These are phyloP conservation scores for Daldinia bambusicola DNA, from an alignment of 495 filamentous ascomycete genomes.

Conservation along the genomic window DNA sequence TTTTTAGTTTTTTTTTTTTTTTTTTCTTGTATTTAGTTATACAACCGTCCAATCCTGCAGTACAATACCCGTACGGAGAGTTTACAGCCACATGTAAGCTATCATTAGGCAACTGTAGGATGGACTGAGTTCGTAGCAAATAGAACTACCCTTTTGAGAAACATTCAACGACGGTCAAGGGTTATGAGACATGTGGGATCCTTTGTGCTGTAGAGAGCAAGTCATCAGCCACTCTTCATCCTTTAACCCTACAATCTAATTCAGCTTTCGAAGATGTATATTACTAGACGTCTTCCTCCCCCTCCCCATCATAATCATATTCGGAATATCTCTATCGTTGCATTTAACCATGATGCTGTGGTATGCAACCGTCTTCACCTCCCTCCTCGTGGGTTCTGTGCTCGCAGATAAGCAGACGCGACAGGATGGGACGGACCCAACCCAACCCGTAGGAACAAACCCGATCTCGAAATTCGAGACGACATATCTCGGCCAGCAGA, in stretches of 20 bases:
- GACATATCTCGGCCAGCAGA: constrained; percentile 50
- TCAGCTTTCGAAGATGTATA: neutral
- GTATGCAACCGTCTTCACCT: neutral
- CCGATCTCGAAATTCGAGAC: constrained; percentile 40
- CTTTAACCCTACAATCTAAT: neutral
- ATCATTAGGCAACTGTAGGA: neutral
- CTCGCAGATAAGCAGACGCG: neutral
- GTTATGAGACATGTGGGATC: constrained; percentile 6
- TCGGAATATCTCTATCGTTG: neutral
- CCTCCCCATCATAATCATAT: neutral
- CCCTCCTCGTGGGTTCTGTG: neutral
- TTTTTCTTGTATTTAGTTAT: too few species aligned
- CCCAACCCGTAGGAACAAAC: constrained; percentile 48
- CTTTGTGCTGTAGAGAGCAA: neutral
- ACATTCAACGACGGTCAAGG: neutral
- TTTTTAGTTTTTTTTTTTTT: too few species aligned
- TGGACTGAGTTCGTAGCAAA: neutral
- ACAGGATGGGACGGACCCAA: constrained; percentile 44
- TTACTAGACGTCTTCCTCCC: neutral
- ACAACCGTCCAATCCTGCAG: too few species aligned
- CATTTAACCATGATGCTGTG: neutral
- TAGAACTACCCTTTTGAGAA: neutral
- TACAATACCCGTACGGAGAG: neutral
- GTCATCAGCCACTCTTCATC: neutral
- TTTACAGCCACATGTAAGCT: neutral